A percentile compares a stretch with the other conserved stretches of the same genome.
Conservation (phyloP, 441 rosid species). For the Pelargonium citronellum region DNA sequence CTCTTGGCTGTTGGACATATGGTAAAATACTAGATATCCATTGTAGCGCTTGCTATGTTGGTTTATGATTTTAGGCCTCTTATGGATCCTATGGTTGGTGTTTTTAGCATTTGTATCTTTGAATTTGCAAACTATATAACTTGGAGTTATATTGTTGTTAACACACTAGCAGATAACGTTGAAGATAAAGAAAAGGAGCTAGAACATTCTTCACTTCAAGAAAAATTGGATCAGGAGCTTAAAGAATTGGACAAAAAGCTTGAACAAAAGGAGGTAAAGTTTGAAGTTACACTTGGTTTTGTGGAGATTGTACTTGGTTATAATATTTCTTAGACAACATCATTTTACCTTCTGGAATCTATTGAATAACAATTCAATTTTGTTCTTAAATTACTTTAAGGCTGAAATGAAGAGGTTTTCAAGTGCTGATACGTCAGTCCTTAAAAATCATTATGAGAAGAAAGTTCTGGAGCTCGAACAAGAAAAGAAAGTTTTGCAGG, state of each 20-base stretch:
- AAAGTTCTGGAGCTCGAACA: conserved; percentile 83
- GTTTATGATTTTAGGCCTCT: background rate
- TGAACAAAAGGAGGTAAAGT: conserved; percentile 80
- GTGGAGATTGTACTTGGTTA: background rate
- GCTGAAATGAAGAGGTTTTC: conserved; percentile 87
- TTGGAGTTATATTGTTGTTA: conserved; percentile 14
- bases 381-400: conserved; percentile 36
- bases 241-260: conserved; percentile 82
- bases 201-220: conserved; percentile 86
- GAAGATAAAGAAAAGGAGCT: conserved; percentile 71
- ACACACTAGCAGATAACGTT: conserved; percentile 48
- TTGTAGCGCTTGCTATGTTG: conserved; percentile 4
- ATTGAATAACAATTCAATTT: conserved; percentile 1
- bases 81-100: background rate
- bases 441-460: conserved; percentile 92
- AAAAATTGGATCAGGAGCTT: conserved; percentile 74
- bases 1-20: background rate
- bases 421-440: conserved; percentile 66
- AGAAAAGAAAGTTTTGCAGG: conserved; percentile 78
- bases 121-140: conserved; percentile 7
- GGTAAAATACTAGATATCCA: background rate
- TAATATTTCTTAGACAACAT: background rate
- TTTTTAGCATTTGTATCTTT: background rate
- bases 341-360: background rate
- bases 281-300: background rate